A percentile compares a stretch with the other conserved stretches of the same genome.
Evolutionary conservation across 805 yeast genomes (phyloP).

Genomic region (Millerozyma acaciae): DNA sequence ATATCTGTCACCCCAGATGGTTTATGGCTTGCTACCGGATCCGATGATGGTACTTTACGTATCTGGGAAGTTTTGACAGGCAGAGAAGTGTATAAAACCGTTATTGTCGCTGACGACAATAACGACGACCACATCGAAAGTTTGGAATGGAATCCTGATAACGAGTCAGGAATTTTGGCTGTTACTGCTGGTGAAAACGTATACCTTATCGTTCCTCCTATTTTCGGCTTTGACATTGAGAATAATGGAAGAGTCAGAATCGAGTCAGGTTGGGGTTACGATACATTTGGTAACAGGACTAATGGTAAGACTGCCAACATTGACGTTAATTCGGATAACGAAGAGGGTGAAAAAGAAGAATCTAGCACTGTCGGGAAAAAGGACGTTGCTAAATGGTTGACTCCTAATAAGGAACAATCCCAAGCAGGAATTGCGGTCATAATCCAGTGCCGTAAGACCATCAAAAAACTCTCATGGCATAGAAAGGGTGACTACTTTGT

Average conservation of each 20-base stretch:
- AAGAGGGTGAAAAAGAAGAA: constrained; percentile 31
- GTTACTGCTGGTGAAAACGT: constrained; percentile 79
- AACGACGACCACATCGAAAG: constrained; percentile 75
- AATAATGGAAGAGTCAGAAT: constrained; percentile 72
- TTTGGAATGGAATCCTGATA: constrained; percentile 87
- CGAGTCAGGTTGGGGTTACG: constrained; percentile 91
- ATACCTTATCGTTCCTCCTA: constrained; percentile 80
- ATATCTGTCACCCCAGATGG: constrained; percentile 86
- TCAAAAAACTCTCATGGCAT: constrained; percentile 91
- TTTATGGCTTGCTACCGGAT: constrained; percentile 94
- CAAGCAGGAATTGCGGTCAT: constrained; percentile 68
- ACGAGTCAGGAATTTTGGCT: constrained; percentile 72
- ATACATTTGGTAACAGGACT: constrained; percentile 52
- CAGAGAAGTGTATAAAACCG: constrained; percentile 77
- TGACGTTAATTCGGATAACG: constrained; percentile 38
- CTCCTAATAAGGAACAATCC: constrained; percentile 62
- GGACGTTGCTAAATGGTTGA: constrained; percentile 75
- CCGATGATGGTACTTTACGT: constrained; percentile 93
- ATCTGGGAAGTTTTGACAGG: constrained; percentile 98
- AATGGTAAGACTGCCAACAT: constrained; percentile 33
- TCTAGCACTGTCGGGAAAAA: constrained; percentile 27
- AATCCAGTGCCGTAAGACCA: constrained; percentile 59
- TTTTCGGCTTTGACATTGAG: constrained; percentile 84
- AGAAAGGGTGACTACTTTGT: constrained; percentile 96
- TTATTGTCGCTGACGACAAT: constrained; percentile 48